Percentiles rank a stretch among this genome's conserved stretches.
These are phyloP conservation scores for Colletotrichum noveboracense DNA, from an alignment of 2,329 filamentous ascomycete species.

Conservation along the genomic window DNA sequence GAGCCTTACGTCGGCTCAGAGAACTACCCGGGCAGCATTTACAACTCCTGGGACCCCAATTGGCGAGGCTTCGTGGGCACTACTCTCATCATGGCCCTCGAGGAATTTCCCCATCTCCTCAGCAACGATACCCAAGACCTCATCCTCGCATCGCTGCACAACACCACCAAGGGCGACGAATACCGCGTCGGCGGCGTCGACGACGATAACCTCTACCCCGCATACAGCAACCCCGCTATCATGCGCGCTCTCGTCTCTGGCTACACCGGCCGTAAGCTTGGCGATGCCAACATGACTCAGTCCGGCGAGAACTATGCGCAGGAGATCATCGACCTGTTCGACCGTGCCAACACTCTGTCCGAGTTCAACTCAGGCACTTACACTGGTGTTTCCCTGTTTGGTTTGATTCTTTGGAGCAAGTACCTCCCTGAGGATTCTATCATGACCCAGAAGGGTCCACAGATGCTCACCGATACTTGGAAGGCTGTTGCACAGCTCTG, in stretches of 20 bases:
- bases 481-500: conserved; percentile 56
- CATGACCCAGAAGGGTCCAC: conserved; percentile 55
- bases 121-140: conserved; percentile 38
- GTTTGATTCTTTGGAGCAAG: conserved; percentile 63
- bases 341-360: conserved; percentile 59
- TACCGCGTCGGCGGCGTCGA: conserved; percentile 67
- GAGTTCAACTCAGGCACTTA: conserved; percentile 70
- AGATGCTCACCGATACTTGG: conserved; percentile 61
- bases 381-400: conserved; percentile 65
- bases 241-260: conserved; percentile 68
- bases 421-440: conserved; percentile 60
- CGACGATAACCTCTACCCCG: conserved; percentile 65
- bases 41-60: conserved; percentile 67
- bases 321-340: conserved; percentile 62
- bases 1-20: conserved; percentile 60
- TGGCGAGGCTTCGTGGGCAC: conserved; percentile 69
- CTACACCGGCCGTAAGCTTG: conserved; percentile 60
- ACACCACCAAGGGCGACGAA: conserved; percentile 62
- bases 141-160: conserved; percentile 59
- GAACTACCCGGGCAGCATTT: conserved; percentile 56
- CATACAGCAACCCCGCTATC: conserved; percentile 64
- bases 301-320: conserved; percentile 61
- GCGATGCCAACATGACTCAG: conserved; percentile 63
- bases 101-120: conserved; percentile 59
- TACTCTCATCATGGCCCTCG: conserved; percentile 61